Conservation (phyloP, 352 stramenopile genomes). For the Phytophthora constricta region DNA sequence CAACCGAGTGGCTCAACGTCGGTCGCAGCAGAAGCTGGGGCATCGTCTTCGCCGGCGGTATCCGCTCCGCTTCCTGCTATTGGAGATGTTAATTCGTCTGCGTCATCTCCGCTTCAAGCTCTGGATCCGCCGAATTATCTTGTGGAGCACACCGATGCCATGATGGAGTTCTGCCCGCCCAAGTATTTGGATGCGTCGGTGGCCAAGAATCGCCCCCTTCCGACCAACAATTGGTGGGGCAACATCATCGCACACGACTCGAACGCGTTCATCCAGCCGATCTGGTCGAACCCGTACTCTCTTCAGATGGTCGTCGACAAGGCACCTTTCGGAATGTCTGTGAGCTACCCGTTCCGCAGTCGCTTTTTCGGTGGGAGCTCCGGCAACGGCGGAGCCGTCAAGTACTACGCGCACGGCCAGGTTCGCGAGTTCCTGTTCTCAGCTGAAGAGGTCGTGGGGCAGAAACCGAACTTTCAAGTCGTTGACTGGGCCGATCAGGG, state of each 20-base stretch:
- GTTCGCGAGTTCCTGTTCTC: conserved; percentile 62
- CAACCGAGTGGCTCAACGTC: conserved; percentile 10
- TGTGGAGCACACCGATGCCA: conserved; percentile 61
- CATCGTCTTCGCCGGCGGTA: conserved; percentile 7
- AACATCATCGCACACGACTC: conserved; percentile 66
- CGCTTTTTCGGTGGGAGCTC: conserved; percentile 59
- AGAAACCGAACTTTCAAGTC: conserved; percentile 59
- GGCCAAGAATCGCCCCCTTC: conserved; percentile 57
- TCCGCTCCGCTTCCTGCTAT: conserved; percentile 7
- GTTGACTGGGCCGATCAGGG: conserved; percentile 63
- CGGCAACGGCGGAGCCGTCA: conserved; percentile 55
- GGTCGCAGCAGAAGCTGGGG: conserved; percentile 1
- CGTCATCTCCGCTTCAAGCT: conserved; percentile 20
- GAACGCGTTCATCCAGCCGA: conserved; percentile 44
- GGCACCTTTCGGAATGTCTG: conserved; percentile 54
- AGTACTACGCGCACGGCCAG: conserved; percentile 65
- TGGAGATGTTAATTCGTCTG: conserved; percentile 17
- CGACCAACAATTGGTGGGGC: conserved; percentile 78
- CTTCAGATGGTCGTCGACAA: conserved; percentile 47
- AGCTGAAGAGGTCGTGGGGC: conserved; percentile 46
- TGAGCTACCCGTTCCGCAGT: conserved; percentile 63
- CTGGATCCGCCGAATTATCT: conserved; percentile 43
- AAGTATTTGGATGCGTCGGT: conserved; percentile 55
- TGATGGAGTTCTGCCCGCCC: conserved; percentile 56
- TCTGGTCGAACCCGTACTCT: conserved; percentile 71